Evolutionary conservation across 768 basidiomycete genomes (phyloP).

Genomic region (Rhodotorula babjevae): DNA sequence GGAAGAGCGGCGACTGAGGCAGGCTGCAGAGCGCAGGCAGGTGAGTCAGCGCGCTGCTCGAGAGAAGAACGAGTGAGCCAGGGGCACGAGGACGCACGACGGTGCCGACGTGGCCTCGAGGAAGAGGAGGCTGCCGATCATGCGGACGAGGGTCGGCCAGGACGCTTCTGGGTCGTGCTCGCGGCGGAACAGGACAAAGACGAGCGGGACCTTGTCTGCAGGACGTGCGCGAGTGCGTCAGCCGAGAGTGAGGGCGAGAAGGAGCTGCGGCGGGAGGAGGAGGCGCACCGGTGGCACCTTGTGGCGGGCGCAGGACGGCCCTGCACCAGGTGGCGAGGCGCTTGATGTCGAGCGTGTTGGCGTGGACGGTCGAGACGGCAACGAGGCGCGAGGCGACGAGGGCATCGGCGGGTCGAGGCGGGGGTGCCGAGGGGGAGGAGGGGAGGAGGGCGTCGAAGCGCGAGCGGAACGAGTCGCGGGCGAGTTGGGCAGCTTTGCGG

Average conservation of each 20-base stretch:
- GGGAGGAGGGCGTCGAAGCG: conserved; percentile 16
- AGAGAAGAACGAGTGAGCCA: no score
- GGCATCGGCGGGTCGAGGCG: neutral
- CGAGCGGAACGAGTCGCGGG: neutral
- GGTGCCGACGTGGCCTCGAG: neutral
- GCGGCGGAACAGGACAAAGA: conserved; percentile 20
- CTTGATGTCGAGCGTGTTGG: conserved; percentile 7
- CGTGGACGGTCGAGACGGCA: neutral
- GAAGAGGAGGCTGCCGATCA: conserved; percentile 15
- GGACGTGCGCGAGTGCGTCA: fast-evolving
- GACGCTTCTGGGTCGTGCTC: neutral
- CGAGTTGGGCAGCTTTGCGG: neutral
- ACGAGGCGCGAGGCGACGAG: conserved; percentile 19
- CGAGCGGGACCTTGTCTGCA: conserved; percentile 20
- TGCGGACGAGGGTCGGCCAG: conserved; percentile 10
- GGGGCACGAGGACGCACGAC: conserved; percentile 13
- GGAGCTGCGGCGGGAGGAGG: no score
- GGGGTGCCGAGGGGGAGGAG: neutral
- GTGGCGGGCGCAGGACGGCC: neutral
- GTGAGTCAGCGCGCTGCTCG: neutral
- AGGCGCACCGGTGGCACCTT: neutral
- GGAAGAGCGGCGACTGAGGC: conserved; percentile 27
- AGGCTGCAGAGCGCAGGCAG: neutral
- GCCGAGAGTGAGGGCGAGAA: neutral
- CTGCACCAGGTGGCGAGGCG: conserved; percentile 24